Base-by-base conservation (phyloP, 116 monocot species). In the Iris pallida region DNA sequence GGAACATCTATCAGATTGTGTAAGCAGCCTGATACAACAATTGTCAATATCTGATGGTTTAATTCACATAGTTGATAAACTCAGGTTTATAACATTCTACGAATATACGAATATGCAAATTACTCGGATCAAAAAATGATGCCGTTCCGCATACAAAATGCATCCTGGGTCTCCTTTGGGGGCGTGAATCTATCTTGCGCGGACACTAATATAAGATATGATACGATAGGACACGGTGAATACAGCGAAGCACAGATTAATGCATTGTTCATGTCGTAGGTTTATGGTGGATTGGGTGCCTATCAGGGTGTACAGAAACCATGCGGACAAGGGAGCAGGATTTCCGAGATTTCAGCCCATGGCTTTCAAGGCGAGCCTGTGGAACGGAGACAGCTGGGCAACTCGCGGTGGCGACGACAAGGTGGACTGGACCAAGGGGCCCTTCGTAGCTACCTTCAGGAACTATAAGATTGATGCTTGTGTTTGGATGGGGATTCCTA, bases 221-320 rank as follows among this genome's bases (percentile, higher is more conserved):
- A 30, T 10, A 52, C 51, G 8, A 52, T 52, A 52, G 14, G 14
- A 8, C 14, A 14, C 51, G 14, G 8, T 52, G 51, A 52, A 8
- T 52, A 52, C 12, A 10, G 51, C 14, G 0, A 0, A 30, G 30
- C 30, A 30, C 30, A 30, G 30, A 30, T 30, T 30, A 30, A 30
- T 30, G 30, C 20, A 20, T 65, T 56, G 20, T 7, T 66, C 17
- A 8, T 44, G 8, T 64, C 44, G 42, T 47, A 88, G 88, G 63
- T 88, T 85, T 53, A 76, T 81, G 81, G 85, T 88, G 54, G 82
- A 89, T 62, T 65, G 77, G 77, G 82, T 89, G 56, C 89, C 89
- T 5, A 82, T 89, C 47, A 73, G 89, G 20, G 71, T 80, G 17
- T 85, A 72, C 42, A 77, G 47, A 18, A 89, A 89, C 61, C 79